Evolutionary conservation across 495 filamentous ascomycete genomes (phyloP), one percentile per base, ranked within the genome.

Genomic region (Hyphodiscus hymeniophilus): DNA sequence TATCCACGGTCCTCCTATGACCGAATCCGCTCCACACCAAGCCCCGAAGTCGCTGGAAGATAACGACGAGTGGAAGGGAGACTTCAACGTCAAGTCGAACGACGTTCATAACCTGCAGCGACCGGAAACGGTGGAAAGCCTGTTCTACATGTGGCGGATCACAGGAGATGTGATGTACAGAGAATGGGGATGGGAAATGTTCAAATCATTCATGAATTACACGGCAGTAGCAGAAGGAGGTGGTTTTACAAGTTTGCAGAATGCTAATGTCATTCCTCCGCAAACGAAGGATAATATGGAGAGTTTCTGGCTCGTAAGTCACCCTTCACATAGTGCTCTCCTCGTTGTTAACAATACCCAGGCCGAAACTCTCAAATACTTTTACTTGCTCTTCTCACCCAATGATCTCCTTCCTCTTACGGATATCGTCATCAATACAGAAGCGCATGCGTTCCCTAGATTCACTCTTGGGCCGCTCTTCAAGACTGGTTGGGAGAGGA

Each of bases 111-210:
- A 99, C 60, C 71, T 97, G n/a, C 92, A 95, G 68, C 78, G 92
- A 21, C 92, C 92, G 4, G 94, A 97, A 65, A 95, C 92, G 0
- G 80, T 96, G 35, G 92, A 97, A 64, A 90, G 84, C 45, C 70
- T 99, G 40, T 89, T 97, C 63, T 92, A 97, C 66, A 94, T 99
- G 89, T 99, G 91, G 84, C 82, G 92, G 44, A 91, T 99, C 61
- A 99, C 92, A 15, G 89, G 87, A 23, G 90, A 99, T 48, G 71
- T 76, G 21, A 87, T 78, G 52, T 99, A 99, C 63, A 79, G 92
- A 12, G 76, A 95, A 51, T 97, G 92, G 92, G 92, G 94, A 7
- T 99, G 92, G 92, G 81, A 94, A 52, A 97, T 97, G 77, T 99
- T 99, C 69, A 81, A 90, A 66, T 77, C 81, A 1, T 97, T 99